A percentile compares a stretch with the other conserved stretches of the same genome.
phyloP scores from a whole-genome alignment of 2,329 filamentous ascomycete genomes.

The Aureobasidium vineae region DNA sequence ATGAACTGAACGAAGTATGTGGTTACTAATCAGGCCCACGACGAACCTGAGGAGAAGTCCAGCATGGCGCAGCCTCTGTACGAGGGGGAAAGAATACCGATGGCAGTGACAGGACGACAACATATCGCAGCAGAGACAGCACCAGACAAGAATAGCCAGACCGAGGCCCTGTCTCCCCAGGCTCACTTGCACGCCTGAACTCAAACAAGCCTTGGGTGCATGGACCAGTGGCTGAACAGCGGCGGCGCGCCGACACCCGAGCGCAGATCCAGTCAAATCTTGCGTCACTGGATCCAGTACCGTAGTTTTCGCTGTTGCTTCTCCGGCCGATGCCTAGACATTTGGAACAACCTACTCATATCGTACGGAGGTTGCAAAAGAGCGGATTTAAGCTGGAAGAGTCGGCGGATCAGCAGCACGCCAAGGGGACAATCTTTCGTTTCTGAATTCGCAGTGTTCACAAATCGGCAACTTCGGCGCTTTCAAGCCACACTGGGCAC shows the following conservation, averaged over 20 bases:
- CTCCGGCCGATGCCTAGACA: constrained; percentile 13
- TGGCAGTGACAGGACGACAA: neutral
- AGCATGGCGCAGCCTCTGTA: constrained; percentile 1
- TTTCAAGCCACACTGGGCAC: neutral
- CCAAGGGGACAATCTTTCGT: constrained; percentile 10
- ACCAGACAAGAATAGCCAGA: neutral
- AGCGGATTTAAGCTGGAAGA: constrained; percentile 22
- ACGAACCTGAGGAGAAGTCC: neutral
- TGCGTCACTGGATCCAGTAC: constrained; percentile 15
- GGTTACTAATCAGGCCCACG: constrained; percentile 12
- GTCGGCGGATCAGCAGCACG: constrained; percentile 21
- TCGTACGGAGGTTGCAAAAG: neutral
- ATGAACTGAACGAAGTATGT: neutral
- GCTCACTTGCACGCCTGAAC: neutral
- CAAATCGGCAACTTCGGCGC: constrained; percentile 14
- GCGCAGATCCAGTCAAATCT: neutral
- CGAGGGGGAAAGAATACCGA: neutral
- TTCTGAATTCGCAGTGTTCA: neutral
- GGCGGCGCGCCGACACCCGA: constrained; percentile 13
- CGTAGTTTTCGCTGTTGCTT: constrained; percentile 12
- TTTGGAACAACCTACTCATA: neutral
- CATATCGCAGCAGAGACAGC: constrained; percentile 5
- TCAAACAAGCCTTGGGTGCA: constrained; percentile 23
- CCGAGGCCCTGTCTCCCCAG: constrained; percentile 19
- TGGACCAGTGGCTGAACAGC: constrained; percentile 12